Evolutionary conservation across 306 rosid species (phyloP).

Genomic region (Argentina anserina): DNA sequence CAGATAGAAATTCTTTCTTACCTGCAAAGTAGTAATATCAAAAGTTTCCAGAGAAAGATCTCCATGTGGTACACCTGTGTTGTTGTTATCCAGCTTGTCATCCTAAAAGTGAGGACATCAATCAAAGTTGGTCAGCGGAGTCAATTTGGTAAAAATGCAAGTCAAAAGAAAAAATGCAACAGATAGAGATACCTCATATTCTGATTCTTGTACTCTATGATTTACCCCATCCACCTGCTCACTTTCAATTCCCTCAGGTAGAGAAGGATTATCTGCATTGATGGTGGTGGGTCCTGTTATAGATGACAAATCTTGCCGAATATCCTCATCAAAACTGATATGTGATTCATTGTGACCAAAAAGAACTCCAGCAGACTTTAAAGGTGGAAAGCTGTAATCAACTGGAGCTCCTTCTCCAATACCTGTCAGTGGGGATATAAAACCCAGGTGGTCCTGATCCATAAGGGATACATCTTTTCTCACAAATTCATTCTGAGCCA

Average conservation of each 20-base stretch:
- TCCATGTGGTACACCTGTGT: conserved; percentile 40
- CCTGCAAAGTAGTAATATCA: conserved; percentile 74
- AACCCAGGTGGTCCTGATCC: conserved; percentile 73
- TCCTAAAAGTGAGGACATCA: conserved; percentile 45
- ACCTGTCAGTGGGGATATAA: conserved; percentile 38
- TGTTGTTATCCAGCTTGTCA: conserved; percentile 44
- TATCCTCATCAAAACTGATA: conserved; percentile 44
- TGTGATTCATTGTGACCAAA: conserved; percentile 40
- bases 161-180: conserved; percentile 16
- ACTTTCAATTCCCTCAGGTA: conserved; percentile 45
- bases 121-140: conserved; percentile 26
- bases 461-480: conserved; percentile 64
- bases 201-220: conserved; percentile 46
- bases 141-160: neutral
- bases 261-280: conserved; percentile 37
- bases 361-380: conserved; percentile 44
- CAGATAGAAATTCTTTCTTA: conserved; percentile 19
- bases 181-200: conserved; percentile 42
- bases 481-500: conserved; percentile 67
- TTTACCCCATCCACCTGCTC: conserved; percentile 59
- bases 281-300: conserved; percentile 30
- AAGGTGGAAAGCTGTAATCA: conserved; percentile 52
- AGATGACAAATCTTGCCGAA: conserved; percentile 37
- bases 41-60: conserved; percentile 55
- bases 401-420: conserved; percentile 36